Percentiles rank a stretch among this genome's conserved stretches.
Conservation (phyloP, 192 early-diverging fungal genomes). For the Spinellus fusiger region DNA sequence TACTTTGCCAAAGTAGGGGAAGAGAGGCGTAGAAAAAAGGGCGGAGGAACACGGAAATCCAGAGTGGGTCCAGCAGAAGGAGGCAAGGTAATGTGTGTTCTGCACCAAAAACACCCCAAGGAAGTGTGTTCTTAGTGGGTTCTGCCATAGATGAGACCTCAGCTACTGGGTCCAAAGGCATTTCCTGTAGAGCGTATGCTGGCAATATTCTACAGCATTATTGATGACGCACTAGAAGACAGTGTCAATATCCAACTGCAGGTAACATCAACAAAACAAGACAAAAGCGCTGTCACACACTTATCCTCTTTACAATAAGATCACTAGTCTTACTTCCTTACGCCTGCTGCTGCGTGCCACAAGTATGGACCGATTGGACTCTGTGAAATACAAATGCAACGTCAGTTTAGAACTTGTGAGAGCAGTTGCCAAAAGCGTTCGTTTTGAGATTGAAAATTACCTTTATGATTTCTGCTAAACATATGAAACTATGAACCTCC, state of each 20-base stretch:
- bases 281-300: neutral
- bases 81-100: constrained; percentile 23
- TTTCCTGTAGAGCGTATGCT: constrained; percentile 96
- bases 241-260: constrained; percentile 70
- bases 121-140: neutral
- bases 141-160: constrained; percentile 55
- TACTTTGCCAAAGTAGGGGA: constrained; percentile 71
- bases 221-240: constrained; percentile 65
- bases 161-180: constrained; percentile 83
- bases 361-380: constrained; percentile 70
- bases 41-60: constrained; percentile 36
- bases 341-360: constrained; percentile 70
- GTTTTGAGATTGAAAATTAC: constrained; percentile 84
- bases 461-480: constrained; percentile 53
- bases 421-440: constrained; percentile 63
- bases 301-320: too few relatives aligned
- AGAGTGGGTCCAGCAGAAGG: constrained; percentile 40
- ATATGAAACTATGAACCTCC: neutral
- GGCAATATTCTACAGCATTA: constrained; percentile 92
- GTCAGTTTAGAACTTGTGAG: constrained; percentile 77
- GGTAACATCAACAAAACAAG: constrained; percentile 23
- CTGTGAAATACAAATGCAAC: constrained; percentile 84
- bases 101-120: neutral
- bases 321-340: constrained; percentile 78
- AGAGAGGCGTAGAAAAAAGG: constrained; percentile 25